phyloP scores from a whole-genome alignment of 257 asterid genomes.

The Apocynum venetum region DNA sequence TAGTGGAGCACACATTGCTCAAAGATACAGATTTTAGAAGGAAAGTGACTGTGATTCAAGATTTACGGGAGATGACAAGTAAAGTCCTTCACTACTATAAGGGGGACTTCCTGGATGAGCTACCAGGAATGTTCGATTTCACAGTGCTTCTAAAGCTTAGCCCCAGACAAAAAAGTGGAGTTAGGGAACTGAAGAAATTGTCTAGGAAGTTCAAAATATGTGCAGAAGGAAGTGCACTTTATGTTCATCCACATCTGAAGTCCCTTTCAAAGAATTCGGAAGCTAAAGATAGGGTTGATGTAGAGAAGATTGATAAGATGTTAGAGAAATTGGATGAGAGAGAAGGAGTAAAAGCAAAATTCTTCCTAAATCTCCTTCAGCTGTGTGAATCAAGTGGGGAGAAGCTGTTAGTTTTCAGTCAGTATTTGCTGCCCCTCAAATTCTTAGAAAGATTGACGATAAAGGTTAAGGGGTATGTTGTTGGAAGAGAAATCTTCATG shows the following conservation, averaged over 20 bases:
- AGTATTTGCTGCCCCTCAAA: conserved; percentile 78
- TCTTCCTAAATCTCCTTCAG: conserved; percentile 76
- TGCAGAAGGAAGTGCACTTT: conserved; percentile 93
- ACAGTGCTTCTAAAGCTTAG: conserved; percentile 69
- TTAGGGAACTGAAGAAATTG: conserved; percentile 39
- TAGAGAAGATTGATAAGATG: conserved; percentile 55
- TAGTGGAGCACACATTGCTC: conserved; percentile 67
- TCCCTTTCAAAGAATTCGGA: conserved; percentile 55
- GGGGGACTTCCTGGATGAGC: conserved; percentile 94
- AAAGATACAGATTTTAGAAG: conserved; percentile 68
- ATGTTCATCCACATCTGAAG: conserved; percentile 72
- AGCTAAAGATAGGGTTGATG: conserved; percentile 72
- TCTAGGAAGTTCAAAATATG: conserved; percentile 62
- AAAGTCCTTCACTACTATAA: conserved; percentile 83
- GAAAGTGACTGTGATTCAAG: conserved; percentile 73
- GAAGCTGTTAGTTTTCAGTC: conserved; percentile 85
- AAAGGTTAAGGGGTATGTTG: conserved; percentile 57
- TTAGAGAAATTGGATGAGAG: conserved; percentile 53
- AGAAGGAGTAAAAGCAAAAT: conserved; percentile 83
- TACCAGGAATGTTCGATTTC: conserved; percentile 90
- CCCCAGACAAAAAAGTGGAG: conserved; percentile 51
- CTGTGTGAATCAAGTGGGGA: conserved; percentile 81
- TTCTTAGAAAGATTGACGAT: conserved; percentile 72
- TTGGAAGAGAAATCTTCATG: conserved; percentile 84
- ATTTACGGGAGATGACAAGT: conserved; percentile 85